Evolutionary conservation across 148 eudicot species (phyloP).

Genomic region (Mesembryanthemum crystallinum): DNA sequence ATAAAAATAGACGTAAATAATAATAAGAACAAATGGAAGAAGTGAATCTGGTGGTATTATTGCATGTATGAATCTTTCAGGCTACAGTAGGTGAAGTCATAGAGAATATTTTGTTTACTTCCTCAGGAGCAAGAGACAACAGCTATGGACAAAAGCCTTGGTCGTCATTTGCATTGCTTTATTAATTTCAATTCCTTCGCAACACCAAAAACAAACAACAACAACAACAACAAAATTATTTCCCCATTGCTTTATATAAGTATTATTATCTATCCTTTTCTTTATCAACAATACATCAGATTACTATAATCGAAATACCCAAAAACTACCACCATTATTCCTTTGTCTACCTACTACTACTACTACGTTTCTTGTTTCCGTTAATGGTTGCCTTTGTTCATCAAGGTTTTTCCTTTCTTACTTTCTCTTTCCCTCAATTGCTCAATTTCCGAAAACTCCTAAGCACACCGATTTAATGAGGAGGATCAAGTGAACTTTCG

Average conservation of each 20-base stretch:
- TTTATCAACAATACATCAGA: background rate
- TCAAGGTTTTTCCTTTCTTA: too few relatives aligned
- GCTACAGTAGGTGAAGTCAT: slow-evolving; percentile 4
- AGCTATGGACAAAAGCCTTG: slow-evolving; percentile 4
- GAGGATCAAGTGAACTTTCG: too few relatives aligned
- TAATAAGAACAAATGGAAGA: background rate
- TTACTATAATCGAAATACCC: background rate
- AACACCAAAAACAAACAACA: too few relatives aligned
- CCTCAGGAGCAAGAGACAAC: slow-evolving; percentile 1
- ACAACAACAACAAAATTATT: too few relatives aligned
- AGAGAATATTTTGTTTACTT: background rate
- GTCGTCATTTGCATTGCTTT: background rate
- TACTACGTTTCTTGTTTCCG: background rate
- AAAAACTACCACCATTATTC: background rate
- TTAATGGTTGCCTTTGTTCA: background rate
- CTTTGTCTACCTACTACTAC: background rate
- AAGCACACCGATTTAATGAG: too few relatives aligned
- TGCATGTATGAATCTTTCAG: background rate
- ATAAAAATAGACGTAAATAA: background rate
- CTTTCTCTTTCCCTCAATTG: too few relatives aligned
- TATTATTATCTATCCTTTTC: too few relatives aligned
- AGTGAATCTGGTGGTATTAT: background rate
- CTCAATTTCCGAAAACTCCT: too few relatives aligned
- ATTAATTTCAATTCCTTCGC: background rate
- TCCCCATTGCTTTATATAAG: too few relatives aligned